Conservation (phyloP, 345 rosid species). For the Geranium brycei region DNA sequence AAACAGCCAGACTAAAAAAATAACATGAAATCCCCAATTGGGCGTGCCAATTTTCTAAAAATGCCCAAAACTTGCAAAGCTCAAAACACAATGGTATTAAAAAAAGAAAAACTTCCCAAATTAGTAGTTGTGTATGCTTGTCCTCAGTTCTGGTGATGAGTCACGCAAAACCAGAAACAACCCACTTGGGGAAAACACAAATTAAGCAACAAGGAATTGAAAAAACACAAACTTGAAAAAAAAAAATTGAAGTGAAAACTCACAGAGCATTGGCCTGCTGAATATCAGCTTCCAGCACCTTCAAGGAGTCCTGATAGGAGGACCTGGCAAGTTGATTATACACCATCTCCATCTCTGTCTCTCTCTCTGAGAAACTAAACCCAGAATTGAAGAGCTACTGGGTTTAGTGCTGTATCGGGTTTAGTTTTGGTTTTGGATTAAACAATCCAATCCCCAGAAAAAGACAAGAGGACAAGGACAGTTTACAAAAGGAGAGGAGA, state of each 20-base stretch:
- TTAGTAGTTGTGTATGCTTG: background rate
- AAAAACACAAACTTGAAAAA: slow-evolving; percentile 7
- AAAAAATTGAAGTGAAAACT: slow-evolving; percentile 18
- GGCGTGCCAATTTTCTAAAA: background rate
- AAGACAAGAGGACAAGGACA: slow-evolving; percentile 6
- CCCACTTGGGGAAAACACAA: slow-evolving; percentile 1
- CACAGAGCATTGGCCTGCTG: slow-evolving; percentile 83
- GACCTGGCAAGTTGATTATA: slow-evolving; percentile 43
- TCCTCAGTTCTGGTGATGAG: background rate
- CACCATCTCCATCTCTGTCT: slow-evolving; percentile 27
- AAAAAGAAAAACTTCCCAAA: background rate
- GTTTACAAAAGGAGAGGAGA: slow-evolving; percentile 6
- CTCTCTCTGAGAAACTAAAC: too few relatives aligned
- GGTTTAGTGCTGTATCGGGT: background rate
- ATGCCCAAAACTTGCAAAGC: background rate
- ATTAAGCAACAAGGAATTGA: background rate
- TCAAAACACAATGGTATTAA: background rate
- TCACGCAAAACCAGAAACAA: background rate
- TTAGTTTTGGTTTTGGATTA: background rate
- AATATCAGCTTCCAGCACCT: slow-evolving; percentile 72
- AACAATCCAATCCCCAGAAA: background rate
- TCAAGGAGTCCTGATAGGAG: slow-evolving; percentile 64
- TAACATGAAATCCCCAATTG: background rate
- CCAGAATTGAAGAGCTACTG: background rate
- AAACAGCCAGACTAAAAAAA: background rate